Base-by-base conservation (phyloP, 2,329 filamentous ascomycete genomes). In the Torrubiella hemipterigena region DNA sequence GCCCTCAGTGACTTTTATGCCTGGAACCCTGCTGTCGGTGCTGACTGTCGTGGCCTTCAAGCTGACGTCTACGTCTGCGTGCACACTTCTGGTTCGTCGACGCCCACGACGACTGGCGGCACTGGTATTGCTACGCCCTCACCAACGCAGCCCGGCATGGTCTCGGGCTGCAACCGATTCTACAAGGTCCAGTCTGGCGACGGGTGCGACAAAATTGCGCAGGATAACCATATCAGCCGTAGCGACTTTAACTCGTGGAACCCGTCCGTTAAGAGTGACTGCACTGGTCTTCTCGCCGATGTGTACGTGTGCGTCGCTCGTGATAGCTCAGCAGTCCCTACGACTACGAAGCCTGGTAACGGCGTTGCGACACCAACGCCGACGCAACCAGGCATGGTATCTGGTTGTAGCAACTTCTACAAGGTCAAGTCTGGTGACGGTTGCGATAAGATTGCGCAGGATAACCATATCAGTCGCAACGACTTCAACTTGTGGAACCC, bases 381-480 rank as follows among this genome's bases (percentile, higher is more conserved):
- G 7, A 46, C 37, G 11, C 48, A 54, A 31, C 30, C 43, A 3
- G 44, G 44, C 27, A 50, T 54, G 38, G 38, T 42, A 10, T 29
- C 33, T 7, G 49, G 48, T 33, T 54, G 51, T 17, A 41, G 50
- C 10, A 46, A 38, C 22, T 54, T 52, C 29, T 37, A 51, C 29
- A 27, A 37, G 3, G 35, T 53, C 0, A 21, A 38, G 7, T 26
- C 12, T 0, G 45, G 41, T 2, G 45, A 50, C 8, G 37, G 28
- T 6, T 56, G 51, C 25, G 30, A 23, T 7, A 33, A 28, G 0
- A 52, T 56, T 17, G 41, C 43, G 8, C 22, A 31, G 1, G 30
- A 31, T 6, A 35, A 46, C 3, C 34, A 38, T 6, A 46, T 54
- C 26, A 28, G 41, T 1, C 25, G 47, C 7, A 29, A 38, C 4